These are phyloP conservation scores for Debaryomycetaceae sp. DNA, from an alignment of 1,139 yeast genomes.

Conservation along the genomic window DNA sequence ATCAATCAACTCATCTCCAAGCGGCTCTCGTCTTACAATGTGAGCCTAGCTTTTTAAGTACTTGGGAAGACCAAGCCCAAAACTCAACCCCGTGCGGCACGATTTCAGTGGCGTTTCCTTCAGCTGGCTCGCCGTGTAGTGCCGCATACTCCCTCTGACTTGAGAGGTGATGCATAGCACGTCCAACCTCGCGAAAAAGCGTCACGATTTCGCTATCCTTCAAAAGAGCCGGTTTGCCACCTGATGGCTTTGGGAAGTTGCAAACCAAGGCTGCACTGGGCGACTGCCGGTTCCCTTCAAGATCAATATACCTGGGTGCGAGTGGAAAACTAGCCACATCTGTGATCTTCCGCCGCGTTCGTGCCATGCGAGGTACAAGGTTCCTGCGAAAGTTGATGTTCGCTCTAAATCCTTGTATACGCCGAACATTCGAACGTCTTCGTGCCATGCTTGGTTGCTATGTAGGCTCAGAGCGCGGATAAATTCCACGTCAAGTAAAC, in stretches of 20 bases:
- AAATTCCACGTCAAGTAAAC: slow-evolving; percentile 57
- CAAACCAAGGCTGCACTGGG: slow-evolving; percentile 77
- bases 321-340: slow-evolving; percentile 79
- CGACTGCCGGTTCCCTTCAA: slow-evolving; percentile 30
- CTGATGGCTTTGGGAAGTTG: slow-evolving; percentile 71
- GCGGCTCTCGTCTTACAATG: slow-evolving; percentile 56
- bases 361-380: slow-evolving; percentile 70
- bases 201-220: slow-evolving; percentile 78
- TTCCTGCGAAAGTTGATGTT: slow-evolving; percentile 54
- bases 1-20: slow-evolving; percentile 48
- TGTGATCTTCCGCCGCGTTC: slow-evolving; percentile 78
- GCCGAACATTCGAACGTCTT: slow-evolving; percentile 63
- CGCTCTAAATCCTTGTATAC: slow-evolving; percentile 49
- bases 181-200: slow-evolving; percentile 85
- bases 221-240: slow-evolving; percentile 61
- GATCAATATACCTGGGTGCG: slow-evolving; percentile 48
- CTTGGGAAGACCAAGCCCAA: slow-evolving; percentile 73
- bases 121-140: slow-evolving; percentile 68
- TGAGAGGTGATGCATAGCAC: slow-evolving; percentile 72
- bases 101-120: slow-evolving; percentile 82
- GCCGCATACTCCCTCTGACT: slow-evolving; percentile 54
- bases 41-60: slow-evolving; percentile 46
- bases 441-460: slow-evolving; percentile 47
- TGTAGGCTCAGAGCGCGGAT: slow-evolving; percentile 33
- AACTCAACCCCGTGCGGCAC: slow-evolving; percentile 85